These are phyloP conservation scores for Clarireedia paspali DNA, from an alignment of 2,329 filamentous ascomycete species.

Conservation along the genomic window DNA sequence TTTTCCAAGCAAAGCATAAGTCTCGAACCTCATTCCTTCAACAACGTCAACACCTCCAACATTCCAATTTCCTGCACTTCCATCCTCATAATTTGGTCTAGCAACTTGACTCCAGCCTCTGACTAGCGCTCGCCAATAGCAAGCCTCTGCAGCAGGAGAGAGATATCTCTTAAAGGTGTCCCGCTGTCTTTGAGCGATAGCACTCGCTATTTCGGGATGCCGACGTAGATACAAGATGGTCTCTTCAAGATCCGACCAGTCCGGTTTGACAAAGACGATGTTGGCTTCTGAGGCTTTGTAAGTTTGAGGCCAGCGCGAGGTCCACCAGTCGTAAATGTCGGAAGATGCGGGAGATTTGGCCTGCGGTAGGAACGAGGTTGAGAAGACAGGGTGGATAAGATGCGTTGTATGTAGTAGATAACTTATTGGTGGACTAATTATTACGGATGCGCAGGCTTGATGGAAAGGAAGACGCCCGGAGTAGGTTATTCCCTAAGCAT, in stretches of 20 bases:
- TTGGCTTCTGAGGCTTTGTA: conserved; percentile 35
- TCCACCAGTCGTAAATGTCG: conserved; percentile 8
- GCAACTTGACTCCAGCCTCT: conserved; percentile 40
- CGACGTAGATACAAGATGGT: conserved; percentile 39
- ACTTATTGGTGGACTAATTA: conserved; percentile 39
- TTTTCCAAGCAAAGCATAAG: conserved; percentile 20
- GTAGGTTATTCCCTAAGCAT: conserved; percentile 39
- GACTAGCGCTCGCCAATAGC: conserved; percentile 45
- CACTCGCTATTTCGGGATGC: conserved; percentile 36
- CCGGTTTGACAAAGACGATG: conserved; percentile 42
- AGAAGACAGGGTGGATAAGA: conserved; percentile 38
- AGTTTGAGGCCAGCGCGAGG: conserved; percentile 33
- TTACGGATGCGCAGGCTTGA: conserved; percentile 41
- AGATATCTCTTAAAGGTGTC: conserved; percentile 39
- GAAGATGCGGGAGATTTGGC: background rate
- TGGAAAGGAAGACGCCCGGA: conserved; percentile 44
- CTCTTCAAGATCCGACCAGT: conserved; percentile 44
- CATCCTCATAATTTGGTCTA: conserved; percentile 31
- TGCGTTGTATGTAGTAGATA: conserved; percentile 46
- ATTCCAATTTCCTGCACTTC: conserved; percentile 26
- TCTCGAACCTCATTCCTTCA: conserved; percentile 25
- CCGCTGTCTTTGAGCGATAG: conserved; percentile 41
- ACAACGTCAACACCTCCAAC: conserved; percentile 26
- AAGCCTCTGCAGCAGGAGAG: conserved; percentile 42
- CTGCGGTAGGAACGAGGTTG: conserved; percentile 21